Conservation (phyloP, 1,284 basidiomycete genomes). For the Sphagnurus paluster region DNA sequence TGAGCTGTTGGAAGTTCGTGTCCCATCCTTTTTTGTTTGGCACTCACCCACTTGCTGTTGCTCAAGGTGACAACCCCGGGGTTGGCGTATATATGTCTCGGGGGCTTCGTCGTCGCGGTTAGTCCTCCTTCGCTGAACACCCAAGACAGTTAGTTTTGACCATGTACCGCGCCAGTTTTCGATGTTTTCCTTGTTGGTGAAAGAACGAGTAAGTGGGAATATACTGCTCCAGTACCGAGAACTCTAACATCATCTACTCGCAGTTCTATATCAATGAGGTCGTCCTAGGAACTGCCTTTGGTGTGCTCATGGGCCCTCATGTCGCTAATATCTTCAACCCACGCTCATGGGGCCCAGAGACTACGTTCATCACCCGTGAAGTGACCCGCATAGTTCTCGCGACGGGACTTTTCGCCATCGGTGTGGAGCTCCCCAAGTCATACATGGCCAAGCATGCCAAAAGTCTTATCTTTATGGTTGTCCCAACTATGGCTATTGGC, state of each 20-base stretch:
- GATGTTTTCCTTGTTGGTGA: conserved; percentile 78
- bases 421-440: conserved; percentile 67
- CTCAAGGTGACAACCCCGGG: conserved; percentile 48
- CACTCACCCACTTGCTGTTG: conserved; percentile 22
- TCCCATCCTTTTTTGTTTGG: conserved; percentile 6
- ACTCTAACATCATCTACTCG: neutral
- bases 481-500: conserved; percentile 79
- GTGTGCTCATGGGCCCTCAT: conserved; percentile 69
- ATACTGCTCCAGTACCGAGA: neutral
- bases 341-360: conserved; percentile 62
- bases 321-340: conserved; percentile 80
- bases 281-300: conserved; percentile 79
- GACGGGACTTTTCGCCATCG: conserved; percentile 71
- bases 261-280: conserved; percentile 91
- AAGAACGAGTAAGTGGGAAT: conserved; percentile 60
- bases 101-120: conserved; percentile 75
- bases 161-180: conserved; percentile 82
- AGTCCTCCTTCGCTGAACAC: conserved; percentile 19
- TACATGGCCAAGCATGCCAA: conserved; percentile 66
- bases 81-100: conserved; percentile 73
- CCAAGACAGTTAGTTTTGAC: neutral
- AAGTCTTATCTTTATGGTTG: conserved; percentile 62
- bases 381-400: conserved; percentile 71
- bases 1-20: conserved; percentile 31
- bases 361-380: conserved; percentile 76